Evolutionary conservation across 2,329 filamentous ascomycete species (phyloP), one percentile per base, ranked within the genome.

Genomic region (Dothistroma septosporum): DNA sequence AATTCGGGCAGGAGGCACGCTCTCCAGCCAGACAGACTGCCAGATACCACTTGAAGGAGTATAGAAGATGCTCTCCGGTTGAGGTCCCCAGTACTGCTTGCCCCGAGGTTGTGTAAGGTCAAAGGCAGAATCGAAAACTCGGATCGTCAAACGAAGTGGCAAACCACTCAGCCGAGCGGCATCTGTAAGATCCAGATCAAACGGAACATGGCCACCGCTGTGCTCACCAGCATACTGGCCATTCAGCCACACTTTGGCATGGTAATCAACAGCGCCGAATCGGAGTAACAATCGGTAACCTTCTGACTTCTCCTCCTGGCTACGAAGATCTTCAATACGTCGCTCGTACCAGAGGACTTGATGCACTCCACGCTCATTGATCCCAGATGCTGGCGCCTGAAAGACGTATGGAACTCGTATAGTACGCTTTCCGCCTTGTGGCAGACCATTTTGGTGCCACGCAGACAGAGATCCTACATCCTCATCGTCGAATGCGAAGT

Each of bases 21-120:
- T 78, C 64, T 87, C 85, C 1, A 91, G 75, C 87, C 87, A 91
- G 0, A 90, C 87, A 19, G 81, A 82, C 70, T 90, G 87, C 88
- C 88, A 91, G 64, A 91, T 90, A 5, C 88, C 88, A 35, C 85
- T 87, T 70, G 87, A 90, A 0, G 88, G 85, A 0, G 85, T 85
- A 71, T 90, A 90, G 72, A 88, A 90, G 61, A 90, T 90, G 66
- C 80, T 83, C 70, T 87, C 83, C 0, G 84, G 83, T 70, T 84
- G 78, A 9, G 70, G 66, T 19, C 63, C 69, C 84, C 84, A 87
- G 68, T 86, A 86, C 72, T 89, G 87, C 71, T 89, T 89, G 0
- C 87, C 87, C 33, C 87, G 78, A 0, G 85, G 87, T 70, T 89
- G 86, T 0, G 82, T 81, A 8, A 88, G 74, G 61, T 89, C 86